Evolutionary conservation across 441 rosid genomes (phyloP).

Genomic region (Pelargonium myrrhifolium): DNA sequence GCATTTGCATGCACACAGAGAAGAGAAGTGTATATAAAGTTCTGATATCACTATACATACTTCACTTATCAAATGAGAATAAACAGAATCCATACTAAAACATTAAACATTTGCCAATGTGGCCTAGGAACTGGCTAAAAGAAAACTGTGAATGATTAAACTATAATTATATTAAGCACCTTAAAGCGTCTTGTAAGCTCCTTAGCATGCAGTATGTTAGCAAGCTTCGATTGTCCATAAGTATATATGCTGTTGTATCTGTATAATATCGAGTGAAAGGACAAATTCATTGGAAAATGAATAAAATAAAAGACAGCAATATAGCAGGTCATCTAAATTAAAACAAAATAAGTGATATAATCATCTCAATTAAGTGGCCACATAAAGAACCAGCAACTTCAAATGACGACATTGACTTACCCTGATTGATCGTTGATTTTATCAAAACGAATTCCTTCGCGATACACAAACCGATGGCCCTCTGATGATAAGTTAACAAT

Average conservation of each 20-base stretch:
- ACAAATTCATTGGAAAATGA: background rate
- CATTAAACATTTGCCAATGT: background rate
- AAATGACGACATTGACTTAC: background rate
- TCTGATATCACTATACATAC: background rate
- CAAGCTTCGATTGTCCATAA: conserved; percentile 21
- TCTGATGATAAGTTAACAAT: conserved; percentile 21
- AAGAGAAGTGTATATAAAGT: background rate
- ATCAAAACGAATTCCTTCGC: conserved; percentile 23
- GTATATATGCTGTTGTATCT: conserved; percentile 17
- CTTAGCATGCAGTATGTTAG: conserved; percentile 17
- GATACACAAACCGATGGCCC: conserved; percentile 18
- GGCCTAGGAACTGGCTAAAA: too few relatives aligned
- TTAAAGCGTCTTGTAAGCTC: conserved; percentile 17
- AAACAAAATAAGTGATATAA: too few relatives aligned
- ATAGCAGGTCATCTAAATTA: too few relatives aligned
- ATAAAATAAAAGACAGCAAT: too few relatives aligned
- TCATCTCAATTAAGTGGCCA: too few relatives aligned
- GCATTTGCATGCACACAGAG: background rate
- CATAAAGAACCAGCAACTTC: too few relatives aligned
- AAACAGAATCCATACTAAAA: background rate
- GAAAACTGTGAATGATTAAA: too few relatives aligned
- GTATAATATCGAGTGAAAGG: background rate
- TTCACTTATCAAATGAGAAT: background rate
- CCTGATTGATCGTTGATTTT: conserved; percentile 15
- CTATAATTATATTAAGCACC: conserved; percentile 1